Evolutionary conservation across 75 land plant genomes (phyloP).

Genomic region (Cunninghamia lanceolata): DNA sequence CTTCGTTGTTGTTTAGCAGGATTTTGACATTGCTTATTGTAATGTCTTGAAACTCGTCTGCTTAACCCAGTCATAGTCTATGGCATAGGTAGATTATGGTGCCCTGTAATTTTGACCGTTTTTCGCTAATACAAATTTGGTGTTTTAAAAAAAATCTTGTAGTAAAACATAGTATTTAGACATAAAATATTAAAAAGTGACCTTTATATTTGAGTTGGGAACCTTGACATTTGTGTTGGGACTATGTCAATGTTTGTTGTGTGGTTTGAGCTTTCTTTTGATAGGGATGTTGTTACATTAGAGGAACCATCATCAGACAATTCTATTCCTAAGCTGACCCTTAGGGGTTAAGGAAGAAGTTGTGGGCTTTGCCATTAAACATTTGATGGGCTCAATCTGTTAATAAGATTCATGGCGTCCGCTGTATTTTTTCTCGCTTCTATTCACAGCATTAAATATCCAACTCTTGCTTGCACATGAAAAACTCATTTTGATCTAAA

Average conservation of each 20-base stretch:
- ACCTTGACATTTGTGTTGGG: not conserved
- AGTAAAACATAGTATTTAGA: no score
- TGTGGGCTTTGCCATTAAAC: not conserved
- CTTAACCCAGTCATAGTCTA: no score
- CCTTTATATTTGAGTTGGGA: not conserved
- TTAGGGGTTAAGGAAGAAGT: not conserved
- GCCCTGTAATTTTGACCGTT: no score
- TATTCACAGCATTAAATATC: not conserved
- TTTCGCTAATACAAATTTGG: no score
- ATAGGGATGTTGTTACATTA: not conserved
- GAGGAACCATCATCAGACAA: not conserved
- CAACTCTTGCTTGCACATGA: not conserved
- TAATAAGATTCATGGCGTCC: not conserved
- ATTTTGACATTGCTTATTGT: no score
- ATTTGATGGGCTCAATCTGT: not conserved
- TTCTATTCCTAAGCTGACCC: not conserved
- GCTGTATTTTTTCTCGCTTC: not conserved
- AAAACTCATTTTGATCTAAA: not conserved
- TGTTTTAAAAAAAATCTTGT: no score
- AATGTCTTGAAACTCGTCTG: no score
- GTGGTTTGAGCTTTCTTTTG: not conserved
- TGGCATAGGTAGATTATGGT: no score
- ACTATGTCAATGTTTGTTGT: not conserved
- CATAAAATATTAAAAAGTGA: no score
- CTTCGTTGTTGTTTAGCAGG: no score